Base-by-base conservation (phyloP, 495 filamentous ascomycete genomes). In the Hyaloscypha bicolor region DNA sequence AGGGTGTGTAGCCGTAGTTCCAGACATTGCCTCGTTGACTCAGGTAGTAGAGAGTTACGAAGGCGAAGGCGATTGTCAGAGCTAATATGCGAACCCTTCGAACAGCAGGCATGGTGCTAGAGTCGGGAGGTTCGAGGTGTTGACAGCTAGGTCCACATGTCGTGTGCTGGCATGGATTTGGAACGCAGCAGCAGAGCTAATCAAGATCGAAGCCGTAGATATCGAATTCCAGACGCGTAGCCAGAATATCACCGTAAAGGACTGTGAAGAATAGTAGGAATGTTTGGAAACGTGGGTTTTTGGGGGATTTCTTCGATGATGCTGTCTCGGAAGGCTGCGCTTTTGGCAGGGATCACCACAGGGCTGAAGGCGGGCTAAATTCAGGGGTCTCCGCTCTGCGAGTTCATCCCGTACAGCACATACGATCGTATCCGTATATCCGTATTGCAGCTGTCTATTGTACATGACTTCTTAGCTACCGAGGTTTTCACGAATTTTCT, bases 1-100 rank as follows among this genome's bases (percentile, higher is more conserved):
- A 69, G 33, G 69, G 42, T 1, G 62, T 53, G 48, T 71, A 69
- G 53, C 65, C 64, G 37, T 69, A 66, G 37, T 69, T 67, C 61
- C 61, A 69, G 25, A 62, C 58, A 60, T 67, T 68, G 48, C 63
- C 66, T 33, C 60, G 25, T 12, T 69, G 62, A 8, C 39, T 63
- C 32, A 74, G 60, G 57, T 72, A 70, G 53, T 74, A 71, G 19
- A 74, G 12, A 22, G 52, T 59, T 32, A 52, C 61, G 59, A 69
- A 12, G 21, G 60, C 45, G 56, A 73, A 71, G 9, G 66, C 22
- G 16, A 71, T 3, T 33, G 56, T 53, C 25, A 74, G 56, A n/a
- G 63, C 68, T 6, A 45, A 63, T 8, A 74, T 48, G 19, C 72
- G 72, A 63, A 64, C 63, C 59, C 72, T 45, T 19, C 72, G 67